Evolutionary conservation across 2,329 filamentous ascomycete species (phyloP), one percentile per base, ranked within the genome.

Genomic region (Alternaria sp.): DNA sequence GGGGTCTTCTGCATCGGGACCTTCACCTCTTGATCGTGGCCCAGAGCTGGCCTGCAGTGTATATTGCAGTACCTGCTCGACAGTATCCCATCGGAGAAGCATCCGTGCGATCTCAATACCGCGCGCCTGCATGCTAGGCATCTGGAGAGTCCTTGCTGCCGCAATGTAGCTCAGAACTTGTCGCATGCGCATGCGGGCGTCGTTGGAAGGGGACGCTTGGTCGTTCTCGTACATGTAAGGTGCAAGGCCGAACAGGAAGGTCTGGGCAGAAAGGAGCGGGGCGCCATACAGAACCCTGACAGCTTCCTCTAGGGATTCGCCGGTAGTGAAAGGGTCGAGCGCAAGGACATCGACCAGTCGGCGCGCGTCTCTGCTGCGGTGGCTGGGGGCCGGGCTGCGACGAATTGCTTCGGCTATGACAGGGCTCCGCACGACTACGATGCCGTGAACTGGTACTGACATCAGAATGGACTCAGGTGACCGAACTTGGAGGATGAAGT

Each of bases 31-130:
- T 7, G 64, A 50, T 21, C 56, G 66, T 15, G 65, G 25, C 12
- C 60, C 56, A n/a, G 68, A 52, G 25, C 54, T 69, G 13, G 83
- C 81, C 45, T 83, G 80, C 17, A 90, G 76, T 1, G 84, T 84
- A 73, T 90, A 90, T n/a, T 84, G 84, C 12, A 93, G 76, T 2
- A 84, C 87, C 17, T 81, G 82, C 68, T 90, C 88, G 13, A 91
- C 68, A 0, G 87, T 91, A 56, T 87, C 83, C 89, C 89, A 91
- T 63, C 83, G 84, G 45, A 92, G 72, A 5, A 88, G 82, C 56
- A 84, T 82, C 36, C 84, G 81, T 2, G 88, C 88, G 63, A 90
- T 83, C 51, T 88, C 85, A 25, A 90, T 80, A 36, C 89, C 90
- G 36, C 87, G 85, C 49, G 83, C 78, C 11, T 86, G 81, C 25